Conservation (phyloP, 768 basidiomycete genomes). For the Infundibulicybe gibba region DNA sequence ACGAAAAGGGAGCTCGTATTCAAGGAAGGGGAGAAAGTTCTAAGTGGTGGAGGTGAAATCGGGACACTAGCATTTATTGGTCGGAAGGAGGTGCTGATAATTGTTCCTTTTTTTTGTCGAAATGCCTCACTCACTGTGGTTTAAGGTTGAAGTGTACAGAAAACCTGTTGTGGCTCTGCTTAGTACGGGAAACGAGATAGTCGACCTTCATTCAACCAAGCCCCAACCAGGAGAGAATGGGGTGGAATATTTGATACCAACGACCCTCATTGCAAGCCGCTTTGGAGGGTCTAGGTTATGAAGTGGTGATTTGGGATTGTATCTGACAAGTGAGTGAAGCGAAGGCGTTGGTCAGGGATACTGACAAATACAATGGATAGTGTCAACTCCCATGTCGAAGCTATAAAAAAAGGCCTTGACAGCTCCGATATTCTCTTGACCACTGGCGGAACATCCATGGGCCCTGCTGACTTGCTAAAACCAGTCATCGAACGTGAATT, state of each 20-base stretch:
- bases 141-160: constrained; percentile 62
- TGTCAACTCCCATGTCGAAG: constrained; percentile 51
- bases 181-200: constrained; percentile 84
- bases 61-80: constrained; percentile 83
- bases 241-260: constrained; percentile 85
- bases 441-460: constrained; percentile 93
- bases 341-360: not conserved
- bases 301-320: constrained; percentile 79
- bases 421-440: constrained; percentile 74
- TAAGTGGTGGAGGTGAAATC: constrained; percentile 73
- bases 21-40: constrained; percentile 56
- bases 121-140: not conserved
- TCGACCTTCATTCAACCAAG: constrained; percentile 52
- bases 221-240: constrained; percentile 41
- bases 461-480: constrained; percentile 81
- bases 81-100: constrained; percentile 50
- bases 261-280: constrained; percentile 72
- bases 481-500: constrained; percentile 83
- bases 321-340: constrained; percentile 55
- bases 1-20: constrained; percentile 59
- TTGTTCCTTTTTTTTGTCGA: not conserved
- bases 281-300: constrained; percentile 70
- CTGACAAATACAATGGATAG: constrained; percentile 24
- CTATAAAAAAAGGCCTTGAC: constrained; percentile 54
- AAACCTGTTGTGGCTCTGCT: constrained; percentile 78